These are phyloP conservation scores for Biscogniauxia sp. DNA, from an alignment of 2,329 filamentous ascomycete species.

Conservation along the genomic window DNA sequence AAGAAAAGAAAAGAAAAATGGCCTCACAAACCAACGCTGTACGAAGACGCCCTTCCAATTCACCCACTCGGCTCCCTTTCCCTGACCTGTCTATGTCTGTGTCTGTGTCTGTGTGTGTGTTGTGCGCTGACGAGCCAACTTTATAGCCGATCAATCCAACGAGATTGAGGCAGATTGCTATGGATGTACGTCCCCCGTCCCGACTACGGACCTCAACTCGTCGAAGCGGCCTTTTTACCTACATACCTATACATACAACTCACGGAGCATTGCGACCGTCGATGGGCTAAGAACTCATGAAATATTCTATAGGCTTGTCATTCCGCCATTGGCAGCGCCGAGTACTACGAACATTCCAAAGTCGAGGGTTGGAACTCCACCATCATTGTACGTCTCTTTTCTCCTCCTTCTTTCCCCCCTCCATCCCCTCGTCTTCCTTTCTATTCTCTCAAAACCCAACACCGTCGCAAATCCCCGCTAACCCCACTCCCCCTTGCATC, in stretches of 20 bases:
- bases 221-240: no score
- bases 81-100: neutral
- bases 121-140: neutral
- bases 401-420: conserved; percentile 1
- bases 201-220: neutral
- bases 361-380: conserved; percentile 86
- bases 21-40: conserved; percentile 28
- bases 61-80: neutral
- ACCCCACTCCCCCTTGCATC: conserved; percentile 10
- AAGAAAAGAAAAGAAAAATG: conserved; percentile 15
- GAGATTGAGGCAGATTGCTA: conserved; percentile 80
- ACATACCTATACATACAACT: no score
- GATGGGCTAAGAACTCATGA: conserved; percentile 14
- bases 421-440: neutral
- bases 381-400: conserved; percentile 75
- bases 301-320: conserved; percentile 68
- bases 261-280: conserved; percentile 1
- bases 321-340: conserved; percentile 67
- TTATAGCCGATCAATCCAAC: conserved; percentile 70
- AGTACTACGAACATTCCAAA: conserved; percentile 82
- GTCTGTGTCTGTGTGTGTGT: no score
- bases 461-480: neutral
- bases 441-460: neutral
- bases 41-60: conserved; percentile 9
- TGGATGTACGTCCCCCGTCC: conserved; percentile 60